Percentiles rank a stretch among this genome's conserved stretches.
Conservation (phyloP, 1,284 basidiomycete species). For the Tausonia pullulans region DNA sequence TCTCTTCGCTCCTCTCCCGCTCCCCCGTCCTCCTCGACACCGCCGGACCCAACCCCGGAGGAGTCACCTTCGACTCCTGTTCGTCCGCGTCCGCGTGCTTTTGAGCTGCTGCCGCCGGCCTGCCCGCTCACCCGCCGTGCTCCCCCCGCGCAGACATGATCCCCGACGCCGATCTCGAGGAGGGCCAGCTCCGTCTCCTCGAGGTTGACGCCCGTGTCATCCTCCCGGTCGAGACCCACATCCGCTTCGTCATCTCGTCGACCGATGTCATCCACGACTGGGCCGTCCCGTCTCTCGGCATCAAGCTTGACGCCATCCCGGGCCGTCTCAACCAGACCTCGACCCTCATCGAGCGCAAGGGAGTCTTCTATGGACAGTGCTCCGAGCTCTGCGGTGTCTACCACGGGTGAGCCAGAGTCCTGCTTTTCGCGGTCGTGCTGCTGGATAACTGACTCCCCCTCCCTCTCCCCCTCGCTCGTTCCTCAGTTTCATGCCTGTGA, state of each 20-base stretch:
- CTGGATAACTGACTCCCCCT: constrained; percentile 19
- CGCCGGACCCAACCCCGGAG: not conserved
- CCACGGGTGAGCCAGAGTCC: constrained; percentile 20
- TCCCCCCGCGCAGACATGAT: constrained; percentile 24
- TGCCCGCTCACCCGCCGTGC: no score
- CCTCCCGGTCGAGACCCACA: constrained; percentile 32
- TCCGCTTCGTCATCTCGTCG: constrained; percentile 33
- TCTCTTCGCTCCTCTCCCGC: not conserved
- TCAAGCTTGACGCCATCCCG: constrained; percentile 28
- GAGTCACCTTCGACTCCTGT: constrained; percentile 4
- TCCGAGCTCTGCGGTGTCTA: constrained; percentile 33
- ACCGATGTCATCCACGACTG: constrained; percentile 34
- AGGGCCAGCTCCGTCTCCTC: constrained; percentile 34
- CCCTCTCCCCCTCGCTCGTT: no score
- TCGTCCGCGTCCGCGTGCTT: no score
- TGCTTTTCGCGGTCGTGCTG: constrained; percentile 23
- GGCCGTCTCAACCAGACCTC: constrained; percentile 30
- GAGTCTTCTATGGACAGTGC: constrained; percentile 30
- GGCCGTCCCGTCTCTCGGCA: constrained; percentile 31
- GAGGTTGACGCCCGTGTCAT: constrained; percentile 35
- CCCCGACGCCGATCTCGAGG: constrained; percentile 32
- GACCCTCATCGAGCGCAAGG: constrained; percentile 25
- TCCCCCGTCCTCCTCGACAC: not conserved
- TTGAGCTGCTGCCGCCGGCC: no score
- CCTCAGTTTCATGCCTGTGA: not conserved